Conservation (phyloP, 2,329 filamentous ascomycete genomes). For the Aureobasidium sp. region DNA sequence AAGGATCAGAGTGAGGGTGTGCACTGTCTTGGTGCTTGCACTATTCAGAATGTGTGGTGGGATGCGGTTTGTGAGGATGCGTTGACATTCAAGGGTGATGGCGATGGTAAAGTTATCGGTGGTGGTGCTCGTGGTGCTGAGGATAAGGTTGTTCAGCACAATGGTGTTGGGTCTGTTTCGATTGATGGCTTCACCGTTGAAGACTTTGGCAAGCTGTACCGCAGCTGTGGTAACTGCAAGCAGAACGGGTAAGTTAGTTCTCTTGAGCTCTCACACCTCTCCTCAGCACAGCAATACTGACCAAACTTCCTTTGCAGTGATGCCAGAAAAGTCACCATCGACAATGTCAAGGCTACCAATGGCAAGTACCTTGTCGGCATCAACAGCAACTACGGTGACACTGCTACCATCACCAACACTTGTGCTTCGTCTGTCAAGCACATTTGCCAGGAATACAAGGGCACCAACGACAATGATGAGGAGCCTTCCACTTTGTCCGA, state of each 20-base stretch:
- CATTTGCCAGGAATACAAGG: constrained; percentile 30
- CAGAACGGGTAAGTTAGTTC: constrained; percentile 4
- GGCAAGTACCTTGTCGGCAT: constrained; percentile 40
- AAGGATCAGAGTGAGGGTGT: constrained; percentile 43
- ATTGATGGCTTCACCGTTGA: constrained; percentile 35
- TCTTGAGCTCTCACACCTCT: background rate
- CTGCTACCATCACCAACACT: constrained; percentile 35
- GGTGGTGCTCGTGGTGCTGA: constrained; percentile 31
- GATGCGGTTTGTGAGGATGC: constrained; percentile 34
- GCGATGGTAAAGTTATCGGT: constrained; percentile 20
- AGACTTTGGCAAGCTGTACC: constrained; percentile 41
- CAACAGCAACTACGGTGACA: constrained; percentile 44
- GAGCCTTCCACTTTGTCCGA: constrained; percentile 25
- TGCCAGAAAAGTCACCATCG: constrained; percentile 33
- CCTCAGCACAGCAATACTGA: background rate
- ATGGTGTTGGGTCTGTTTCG: constrained; percentile 32
- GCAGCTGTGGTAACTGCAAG: constrained; percentile 44
- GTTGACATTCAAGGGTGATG: constrained; percentile 22
- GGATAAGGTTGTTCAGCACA: constrained; percentile 38
- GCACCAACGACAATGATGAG: constrained; percentile 24
- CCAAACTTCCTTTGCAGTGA: constrained; percentile 19
- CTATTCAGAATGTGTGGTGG: constrained; percentile 39
- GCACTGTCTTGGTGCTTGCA: constrained; percentile 43
- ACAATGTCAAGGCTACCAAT: constrained; percentile 33
- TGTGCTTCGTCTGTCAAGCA: constrained; percentile 27